Percentiles rank a stretch among this genome's conserved stretches.
These are phyloP conservation scores for Raddia distichophylla DNA, from an alignment of 176 grass and related monocot species.

Conservation along the genomic window DNA sequence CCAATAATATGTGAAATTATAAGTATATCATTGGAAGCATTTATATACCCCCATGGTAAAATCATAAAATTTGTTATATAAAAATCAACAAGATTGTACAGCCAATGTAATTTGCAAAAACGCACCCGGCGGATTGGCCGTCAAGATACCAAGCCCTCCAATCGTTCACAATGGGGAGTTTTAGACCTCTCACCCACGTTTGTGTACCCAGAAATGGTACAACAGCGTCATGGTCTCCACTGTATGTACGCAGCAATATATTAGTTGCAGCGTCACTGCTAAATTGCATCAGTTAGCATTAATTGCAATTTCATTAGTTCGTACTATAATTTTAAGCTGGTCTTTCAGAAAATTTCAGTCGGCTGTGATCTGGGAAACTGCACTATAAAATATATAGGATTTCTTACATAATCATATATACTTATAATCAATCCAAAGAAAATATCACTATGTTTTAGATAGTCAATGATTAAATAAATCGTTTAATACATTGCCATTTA, in stretches of 20 bases:
- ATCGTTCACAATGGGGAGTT: slow-evolving; percentile 47
- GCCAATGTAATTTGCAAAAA: background rate
- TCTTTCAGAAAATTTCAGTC: too few relatives aligned
- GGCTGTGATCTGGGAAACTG: too few relatives aligned
- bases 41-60: background rate
- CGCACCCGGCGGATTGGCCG: slow-evolving; percentile 59
- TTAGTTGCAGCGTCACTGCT: too few relatives aligned
- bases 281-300: too few relatives aligned
- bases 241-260: background rate
- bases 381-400: too few relatives aligned
- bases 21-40: background rate
- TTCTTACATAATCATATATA: too few relatives aligned
- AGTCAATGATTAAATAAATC: too few relatives aligned
- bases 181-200: slow-evolving; percentile 67
- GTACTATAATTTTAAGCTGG: too few relatives aligned
- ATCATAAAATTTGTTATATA: background rate
- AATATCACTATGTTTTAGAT: too few relatives aligned
- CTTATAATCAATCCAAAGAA: too few relatives aligned
- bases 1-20: background rate
- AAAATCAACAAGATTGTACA: background rate
- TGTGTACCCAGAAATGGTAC: slow-evolving; percentile 67
- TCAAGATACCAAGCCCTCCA: slow-evolving; percentile 68
- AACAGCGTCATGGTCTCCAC: slow-evolving; percentile 64
- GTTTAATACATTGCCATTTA: too few relatives aligned
- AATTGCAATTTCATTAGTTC: too few relatives aligned